phyloP scores from a whole-genome alignment of 441 rosid genomes.

The Breynia disticha region DNA sequence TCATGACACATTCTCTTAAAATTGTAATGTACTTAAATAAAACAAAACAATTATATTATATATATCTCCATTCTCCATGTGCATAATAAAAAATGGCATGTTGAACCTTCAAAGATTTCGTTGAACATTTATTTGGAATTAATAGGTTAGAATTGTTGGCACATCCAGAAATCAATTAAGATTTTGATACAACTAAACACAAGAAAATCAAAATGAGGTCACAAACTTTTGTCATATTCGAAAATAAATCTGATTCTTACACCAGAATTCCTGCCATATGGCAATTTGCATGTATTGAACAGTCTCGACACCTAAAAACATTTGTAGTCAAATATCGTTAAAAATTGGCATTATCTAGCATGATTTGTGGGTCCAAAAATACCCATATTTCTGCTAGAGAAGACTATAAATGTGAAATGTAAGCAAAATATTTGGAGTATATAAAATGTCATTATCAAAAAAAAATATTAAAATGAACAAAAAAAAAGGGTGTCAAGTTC shows the following conservation, averaged over 20 bases:
- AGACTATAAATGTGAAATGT: neutral
- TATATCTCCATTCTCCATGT: too few relatives aligned
- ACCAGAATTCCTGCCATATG: constrained; percentile 7
- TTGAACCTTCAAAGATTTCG: too few relatives aligned
- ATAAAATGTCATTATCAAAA: constrained; percentile 3
- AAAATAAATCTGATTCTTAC: neutral
- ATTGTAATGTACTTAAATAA: too few relatives aligned
- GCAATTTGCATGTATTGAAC: constrained; percentile 2
- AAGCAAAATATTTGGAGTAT: neutral
- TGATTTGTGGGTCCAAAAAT: constrained; percentile 6
- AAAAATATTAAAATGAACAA: neutral
- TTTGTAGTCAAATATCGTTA: neutral
- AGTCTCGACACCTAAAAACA: constrained; percentile 12
- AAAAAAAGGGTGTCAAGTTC: neutral
- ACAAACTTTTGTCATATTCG: neutral
- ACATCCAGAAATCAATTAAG: too few relatives aligned
- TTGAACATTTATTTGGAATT: too few relatives aligned
- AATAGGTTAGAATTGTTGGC: too few relatives aligned
- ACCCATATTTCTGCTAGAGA: neutral
- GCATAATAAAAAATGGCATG: too few relatives aligned
- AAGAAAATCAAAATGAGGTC: neutral
- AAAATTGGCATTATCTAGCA: neutral
- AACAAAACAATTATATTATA: too few relatives aligned
- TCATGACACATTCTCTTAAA: too few relatives aligned
- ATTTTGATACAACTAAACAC: too few relatives aligned